Conservation (phyloP, 2,329 filamentous ascomycete genomes). For the Cladosporium sp. region DNA sequence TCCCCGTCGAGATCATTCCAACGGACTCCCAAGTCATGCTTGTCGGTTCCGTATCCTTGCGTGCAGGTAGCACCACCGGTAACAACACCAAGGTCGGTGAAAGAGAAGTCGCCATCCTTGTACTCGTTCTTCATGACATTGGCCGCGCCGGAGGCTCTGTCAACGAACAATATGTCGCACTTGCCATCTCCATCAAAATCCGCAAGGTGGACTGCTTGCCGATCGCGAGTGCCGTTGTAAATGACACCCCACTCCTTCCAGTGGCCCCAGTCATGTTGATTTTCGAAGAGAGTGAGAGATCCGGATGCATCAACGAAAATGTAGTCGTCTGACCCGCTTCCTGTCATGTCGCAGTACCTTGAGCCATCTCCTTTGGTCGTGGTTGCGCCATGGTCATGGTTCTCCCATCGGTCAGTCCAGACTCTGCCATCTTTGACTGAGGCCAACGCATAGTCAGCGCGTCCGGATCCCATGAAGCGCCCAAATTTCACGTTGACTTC, state of each 20-base stretch:
- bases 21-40: constrained; percentile 12
- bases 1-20: constrained; percentile 13
- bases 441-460: constrained; percentile 13
- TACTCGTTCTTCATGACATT: constrained; percentile 1
- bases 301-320: constrained; percentile 13
- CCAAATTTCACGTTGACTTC: constrained; percentile 11
- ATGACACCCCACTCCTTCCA: constrained; percentile 9
- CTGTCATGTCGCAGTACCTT: constrained; percentile 17
- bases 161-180: constrained; percentile 13
- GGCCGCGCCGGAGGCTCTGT: constrained; percentile 6
- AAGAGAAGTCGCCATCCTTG: neutral
- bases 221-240: neutral
- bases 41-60: constrained; percentile 10
- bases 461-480: constrained; percentile 12
- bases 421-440: constrained; percentile 10
- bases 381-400: constrained; percentile 14
- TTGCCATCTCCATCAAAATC: constrained; percentile 14
- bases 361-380: constrained; percentile 13
- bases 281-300: constrained; percentile 13
- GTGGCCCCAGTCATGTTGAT: constrained; percentile 9
- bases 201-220: constrained; percentile 11
- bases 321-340: constrained; percentile 15
- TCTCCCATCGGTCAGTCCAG: constrained; percentile 14
- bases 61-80: constrained; percentile 3
- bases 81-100: constrained; percentile 2